Evolutionary conservation across 768 basidiomycete species (phyloP).

Genomic region (Podaxis pistillaris): DNA sequence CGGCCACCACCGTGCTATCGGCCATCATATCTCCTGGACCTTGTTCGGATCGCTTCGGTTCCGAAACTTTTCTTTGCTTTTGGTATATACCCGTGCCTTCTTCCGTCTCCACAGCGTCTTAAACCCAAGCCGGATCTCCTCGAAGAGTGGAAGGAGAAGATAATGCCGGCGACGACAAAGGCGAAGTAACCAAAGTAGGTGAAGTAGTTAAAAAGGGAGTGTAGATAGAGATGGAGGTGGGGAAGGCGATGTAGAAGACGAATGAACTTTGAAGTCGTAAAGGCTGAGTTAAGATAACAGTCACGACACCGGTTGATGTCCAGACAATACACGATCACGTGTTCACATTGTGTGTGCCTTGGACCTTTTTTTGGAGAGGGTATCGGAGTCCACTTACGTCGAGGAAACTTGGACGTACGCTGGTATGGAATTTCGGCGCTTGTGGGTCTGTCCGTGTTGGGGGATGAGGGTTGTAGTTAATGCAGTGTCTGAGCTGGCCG

Average conservation of each 20-base stretch:
- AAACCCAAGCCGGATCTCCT: neutral
- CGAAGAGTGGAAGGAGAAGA: neutral
- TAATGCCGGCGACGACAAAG: neutral
- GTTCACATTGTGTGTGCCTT: constrained; percentile 1
- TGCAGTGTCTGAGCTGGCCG: neutral
- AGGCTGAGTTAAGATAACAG: neutral
- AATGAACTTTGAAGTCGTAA: neutral
- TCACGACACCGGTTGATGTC: neutral
- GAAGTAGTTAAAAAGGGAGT: neutral
- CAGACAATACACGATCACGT: constrained; percentile 3
- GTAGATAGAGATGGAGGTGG: neutral
- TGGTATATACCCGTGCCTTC: neutral
- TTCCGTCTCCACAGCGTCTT: neutral
- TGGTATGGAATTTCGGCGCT: neutral
- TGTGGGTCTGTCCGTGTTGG: neutral
- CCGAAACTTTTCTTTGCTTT: no score
- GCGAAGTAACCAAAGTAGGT: neutral
- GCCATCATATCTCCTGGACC: no score
- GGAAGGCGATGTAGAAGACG: neutral
- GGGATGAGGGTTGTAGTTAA: neutral
- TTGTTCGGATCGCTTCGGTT: no score
- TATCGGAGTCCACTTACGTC: constrained; percentile 1
- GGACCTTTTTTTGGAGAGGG: neutral
- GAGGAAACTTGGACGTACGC: constrained; percentile 3
- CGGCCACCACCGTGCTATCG: no score